A percentile compares a stretch with the other conserved stretches of the same genome.
Evolutionary conservation across 495 filamentous ascomycete genomes (phyloP).

Genomic region (Endocarpon pusillum): DNA sequence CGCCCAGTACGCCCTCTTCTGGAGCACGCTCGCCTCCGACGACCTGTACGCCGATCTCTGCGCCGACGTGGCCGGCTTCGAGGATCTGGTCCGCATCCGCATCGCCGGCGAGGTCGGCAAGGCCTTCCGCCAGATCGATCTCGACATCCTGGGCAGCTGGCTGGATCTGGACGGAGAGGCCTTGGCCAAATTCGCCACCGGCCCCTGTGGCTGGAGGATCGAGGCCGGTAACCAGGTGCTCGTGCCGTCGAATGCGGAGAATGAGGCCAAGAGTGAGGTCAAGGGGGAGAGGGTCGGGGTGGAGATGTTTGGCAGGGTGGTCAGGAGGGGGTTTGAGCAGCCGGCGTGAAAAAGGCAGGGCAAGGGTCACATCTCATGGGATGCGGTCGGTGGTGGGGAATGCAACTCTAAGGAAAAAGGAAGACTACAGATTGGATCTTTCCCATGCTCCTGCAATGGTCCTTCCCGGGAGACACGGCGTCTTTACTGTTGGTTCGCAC

Average conservation of each 20-base stretch:
- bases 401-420: no score
- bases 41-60: constrained; percentile 93
- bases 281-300: constrained; percentile 76
- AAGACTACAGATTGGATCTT: no score
- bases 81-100: constrained; percentile 83
- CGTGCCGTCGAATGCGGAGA: constrained; percentile 88
- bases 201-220: constrained; percentile 78
- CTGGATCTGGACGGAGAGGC: constrained; percentile 58
- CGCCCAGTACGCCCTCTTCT: constrained; percentile 80
- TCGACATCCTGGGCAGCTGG: constrained; percentile 67
- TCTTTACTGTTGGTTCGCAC: no score
- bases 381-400: neutral
- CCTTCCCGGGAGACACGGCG: no score
- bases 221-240: constrained; percentile 43
- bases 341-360: constrained; percentile 41
- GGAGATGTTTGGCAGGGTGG: constrained; percentile 71
- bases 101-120: constrained; percentile 84
- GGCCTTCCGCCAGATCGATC: constrained; percentile 66
- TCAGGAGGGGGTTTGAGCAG: constrained; percentile 82
- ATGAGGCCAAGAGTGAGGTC: constrained; percentile 91
- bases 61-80: constrained; percentile 87
- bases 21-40: constrained; percentile 79
- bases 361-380: neutral
- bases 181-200: constrained; percentile 63
- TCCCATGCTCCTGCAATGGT: no score